Evolutionary conservation across 2,329 filamentous ascomycete genomes (phyloP).

Genomic region (Lachnellula arida): DNA sequence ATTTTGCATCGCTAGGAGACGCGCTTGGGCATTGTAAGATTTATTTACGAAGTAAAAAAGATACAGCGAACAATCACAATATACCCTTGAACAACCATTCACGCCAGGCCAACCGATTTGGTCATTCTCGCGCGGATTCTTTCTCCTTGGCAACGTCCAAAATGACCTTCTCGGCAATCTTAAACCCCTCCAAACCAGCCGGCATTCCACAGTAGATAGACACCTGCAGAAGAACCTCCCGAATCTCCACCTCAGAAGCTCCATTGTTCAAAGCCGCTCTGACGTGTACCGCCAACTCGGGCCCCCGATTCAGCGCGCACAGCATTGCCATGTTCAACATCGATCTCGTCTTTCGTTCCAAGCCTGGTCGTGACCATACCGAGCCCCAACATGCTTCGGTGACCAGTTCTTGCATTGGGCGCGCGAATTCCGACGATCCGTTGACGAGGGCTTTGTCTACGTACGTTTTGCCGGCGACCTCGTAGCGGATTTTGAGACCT

Average conservation of each 20-base stretch:
- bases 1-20: too few relatives aligned
- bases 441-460: conserved; percentile 53
- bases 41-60: too few relatives aligned
- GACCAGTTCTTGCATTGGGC: conserved; percentile 56
- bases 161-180: conserved; percentile 3
- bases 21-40: too few relatives aligned
- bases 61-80: too few relatives aligned
- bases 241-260: conserved; percentile 54
- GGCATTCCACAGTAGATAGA: conserved; percentile 42
- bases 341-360: conserved; percentile 55
- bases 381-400: conserved; percentile 62
- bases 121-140: not conserved
- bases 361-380: conserved; percentile 58
- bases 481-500: conserved; percentile 54
- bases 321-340: conserved; percentile 63
- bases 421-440: conserved; percentile 53
- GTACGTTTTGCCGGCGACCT: conserved; percentile 57
- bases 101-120: too few relatives aligned
- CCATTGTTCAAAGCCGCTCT: conserved; percentile 60
- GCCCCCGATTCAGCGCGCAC: conserved; percentile 53
- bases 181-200: conserved; percentile 37
- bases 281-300: conserved; percentile 57
- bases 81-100: too few relatives aligned
- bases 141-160: not conserved
- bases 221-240: conserved; percentile 50